Base-by-base conservation (phyloP, 768 basidiomycete genomes). In the Crepidotus variabilis region DNA sequence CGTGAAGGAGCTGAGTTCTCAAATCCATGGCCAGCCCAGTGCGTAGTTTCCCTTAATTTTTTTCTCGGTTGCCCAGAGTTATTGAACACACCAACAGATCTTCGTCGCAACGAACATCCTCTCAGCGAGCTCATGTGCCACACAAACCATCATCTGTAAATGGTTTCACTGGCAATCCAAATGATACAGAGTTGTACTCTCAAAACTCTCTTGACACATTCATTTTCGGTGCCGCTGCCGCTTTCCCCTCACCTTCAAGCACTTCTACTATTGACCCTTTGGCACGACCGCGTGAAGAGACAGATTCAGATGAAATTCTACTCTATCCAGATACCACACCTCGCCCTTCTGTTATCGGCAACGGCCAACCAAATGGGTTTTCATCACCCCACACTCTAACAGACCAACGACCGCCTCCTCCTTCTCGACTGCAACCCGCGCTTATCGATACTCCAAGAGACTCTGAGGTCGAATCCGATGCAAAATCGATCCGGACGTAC, bases 401-500 rank as follows among this genome's bases (percentile, higher is more conserved):
- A 35, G 57, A 50, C 47, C 56, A 45, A 32, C 59, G 53, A 55
- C 58, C n/a, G 50, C 59, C 57, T 13, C 52, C 63, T 32, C 56
- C 14, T 21, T 54, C 56, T 50, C 63, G 56, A 45, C 47, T 56
- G 62, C 56, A 50, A 16, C 51, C 47, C 59, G 54, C 22, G 51
- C 54, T 52, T 50, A 59, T 51, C 47, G 57, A 62, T 45, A 16
- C 34, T 6, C 16, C 46, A 21, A 59, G 47, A 34, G 35, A 55
- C 36, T 59, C 43, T 20, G 65, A 60, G 49, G 47, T 54, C 47
- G 67, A 69, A 47, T 65, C 61, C 6, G 80, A 83, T 65, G 70
- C 74, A 7, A 73, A 75, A 24, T 83, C 80, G 13, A 75, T 72
- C 56, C 72, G 79, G 60, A 81, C 80, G 0, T 81, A 81, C 55